Evolutionary conservation across 106 monocot genomes (phyloP).

Genomic region (Gastrodia elata): DNA sequence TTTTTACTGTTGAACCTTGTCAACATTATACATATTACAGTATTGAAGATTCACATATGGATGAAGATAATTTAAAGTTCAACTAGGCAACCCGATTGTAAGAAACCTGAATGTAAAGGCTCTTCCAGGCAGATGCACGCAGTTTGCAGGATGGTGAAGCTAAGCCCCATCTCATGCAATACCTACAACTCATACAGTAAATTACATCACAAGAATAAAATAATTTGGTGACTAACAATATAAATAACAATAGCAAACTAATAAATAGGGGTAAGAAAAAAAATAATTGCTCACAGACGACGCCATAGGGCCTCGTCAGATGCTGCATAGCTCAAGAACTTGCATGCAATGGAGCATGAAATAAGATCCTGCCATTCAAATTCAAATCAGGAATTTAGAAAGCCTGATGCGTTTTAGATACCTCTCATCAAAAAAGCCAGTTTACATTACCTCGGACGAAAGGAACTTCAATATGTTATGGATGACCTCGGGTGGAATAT

Average conservation of each 20-base stretch:
- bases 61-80: background rate
- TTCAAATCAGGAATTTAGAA: background rate
- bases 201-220: background rate
- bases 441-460: constrained; percentile 62
- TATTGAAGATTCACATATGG: background rate
- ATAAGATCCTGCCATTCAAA: constrained; percentile 55
- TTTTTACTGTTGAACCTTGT: background rate
- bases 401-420: background rate
- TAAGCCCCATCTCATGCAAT: constrained; percentile 88
- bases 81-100: background rate
- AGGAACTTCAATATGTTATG: constrained; percentile 94
- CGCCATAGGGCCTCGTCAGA: constrained; percentile 97
- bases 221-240: background rate
- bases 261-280: background rate
- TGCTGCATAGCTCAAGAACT: constrained; percentile 62
- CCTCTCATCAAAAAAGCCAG: background rate
- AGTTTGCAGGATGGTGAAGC: constrained; percentile 43
- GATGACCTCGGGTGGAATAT: constrained; percentile 79
- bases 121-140: constrained; percentile 87
- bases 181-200: constrained; percentile 33
- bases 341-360: constrained; percentile 71
- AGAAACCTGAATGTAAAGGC: constrained; percentile 85
- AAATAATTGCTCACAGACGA: constrained; percentile 52
- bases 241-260: background rate
- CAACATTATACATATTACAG: background rate